A percentile compares a stretch with the other conserved stretches of the same genome.
Conservation (phyloP, 352 stramenopile genomes). For the Phytophthora foliorum region DNA sequence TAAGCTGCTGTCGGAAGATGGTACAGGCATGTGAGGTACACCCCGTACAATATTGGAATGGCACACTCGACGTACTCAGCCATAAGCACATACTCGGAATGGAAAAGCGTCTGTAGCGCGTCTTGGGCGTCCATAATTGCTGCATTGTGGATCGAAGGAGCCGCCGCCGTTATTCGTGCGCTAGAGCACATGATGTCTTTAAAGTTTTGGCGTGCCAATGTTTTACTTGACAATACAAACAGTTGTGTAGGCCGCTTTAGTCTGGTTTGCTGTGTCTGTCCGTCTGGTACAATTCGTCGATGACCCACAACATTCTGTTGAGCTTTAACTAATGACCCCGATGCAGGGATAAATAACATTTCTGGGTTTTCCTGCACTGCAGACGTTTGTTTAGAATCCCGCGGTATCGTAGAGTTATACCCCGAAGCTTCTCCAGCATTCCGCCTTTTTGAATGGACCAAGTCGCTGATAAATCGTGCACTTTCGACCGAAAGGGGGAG, state of each 20-base stretch:
- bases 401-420: neutral
- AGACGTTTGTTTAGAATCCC: neutral
- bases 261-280: neutral
- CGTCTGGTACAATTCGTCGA: neutral
- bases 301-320: neutral
- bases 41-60: conserved; percentile 40
- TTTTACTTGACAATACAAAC: neutral
- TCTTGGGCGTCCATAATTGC: conserved; percentile 13
- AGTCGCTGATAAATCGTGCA: conserved; percentile 7
- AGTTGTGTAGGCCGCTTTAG: neutral
- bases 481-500: conserved; percentile 25
- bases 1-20: conserved; percentile 39
- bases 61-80: conserved; percentile 50
- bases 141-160: neutral
- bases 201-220: conserved; percentile 3
- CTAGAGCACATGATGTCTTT: neutral
- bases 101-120: conserved; percentile 46
- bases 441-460: conserved; percentile 12
- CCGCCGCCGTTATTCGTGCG: neutral
- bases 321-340: too few species aligned
- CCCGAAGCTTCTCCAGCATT: conserved; percentile 13
- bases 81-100: conserved; percentile 47
- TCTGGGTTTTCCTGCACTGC: neutral
- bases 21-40: conserved; percentile 35
- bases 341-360: neutral